A percentile compares a stretch with the other conserved stretches of the same genome.
These are phyloP conservation scores for Quercus variabilis DNA, from an alignment of 306 rosid genomes.

Conservation along the genomic window DNA sequence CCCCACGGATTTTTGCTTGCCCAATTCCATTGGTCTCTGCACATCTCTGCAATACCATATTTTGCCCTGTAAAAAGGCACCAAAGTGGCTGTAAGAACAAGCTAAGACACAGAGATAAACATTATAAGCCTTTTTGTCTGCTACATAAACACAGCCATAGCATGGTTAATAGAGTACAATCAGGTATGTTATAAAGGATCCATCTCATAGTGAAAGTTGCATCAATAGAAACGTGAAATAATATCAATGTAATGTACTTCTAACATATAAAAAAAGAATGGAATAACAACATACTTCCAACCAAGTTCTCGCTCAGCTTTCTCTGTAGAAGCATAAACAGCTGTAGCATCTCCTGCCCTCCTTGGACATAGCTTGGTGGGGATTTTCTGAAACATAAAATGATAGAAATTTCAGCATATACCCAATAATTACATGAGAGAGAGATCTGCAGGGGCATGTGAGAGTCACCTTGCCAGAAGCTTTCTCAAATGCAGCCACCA, in stretches of 20 bases:
- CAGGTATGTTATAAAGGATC: neutral
- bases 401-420: neutral
- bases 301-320: slow-evolving; percentile 83
- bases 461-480: slow-evolving; percentile 69
- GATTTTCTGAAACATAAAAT: slow-evolving; percentile 58
- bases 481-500: slow-evolving; percentile 87
- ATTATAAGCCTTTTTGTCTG: neutral
- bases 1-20: slow-evolving; percentile 89
- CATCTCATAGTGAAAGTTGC: neutral
- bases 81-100: neutral
- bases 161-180: neutral
- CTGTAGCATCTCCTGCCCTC: slow-evolving; percentile 90
- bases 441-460: neutral
- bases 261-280: neutral
- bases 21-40: slow-evolving; percentile 99
- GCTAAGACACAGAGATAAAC: neutral
- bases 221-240: neutral
- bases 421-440: neutral
- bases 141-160: neutral
- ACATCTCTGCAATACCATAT: slow-evolving; percentile 75
- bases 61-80: slow-evolving; percentile 39
- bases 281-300: slow-evolving; percentile 72
- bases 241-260: neutral
- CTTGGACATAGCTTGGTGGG: slow-evolving; percentile 68
- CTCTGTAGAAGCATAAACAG: slow-evolving; percentile 83